Percentiles rank a stretch among this genome's conserved stretches.
These are phyloP conservation scores for Talaromyces sp. DNA, from an alignment of 2,329 filamentous ascomycete species.

Conservation along the genomic window DNA sequence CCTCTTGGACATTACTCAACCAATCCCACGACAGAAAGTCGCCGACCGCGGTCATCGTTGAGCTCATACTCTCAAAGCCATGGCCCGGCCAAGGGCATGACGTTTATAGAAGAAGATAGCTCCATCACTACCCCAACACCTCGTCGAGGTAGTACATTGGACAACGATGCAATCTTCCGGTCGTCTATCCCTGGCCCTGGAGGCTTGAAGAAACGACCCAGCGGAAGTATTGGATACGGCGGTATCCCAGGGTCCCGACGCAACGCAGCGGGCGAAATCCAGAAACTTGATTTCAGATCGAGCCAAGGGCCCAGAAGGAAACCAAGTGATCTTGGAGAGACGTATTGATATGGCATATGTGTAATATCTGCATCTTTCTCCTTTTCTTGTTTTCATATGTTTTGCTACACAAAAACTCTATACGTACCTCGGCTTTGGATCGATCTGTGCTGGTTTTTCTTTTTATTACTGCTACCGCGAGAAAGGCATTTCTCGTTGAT, in stretches of 20 bases:
- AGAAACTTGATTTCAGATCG: constrained; percentile 43
- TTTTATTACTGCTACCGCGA: background rate
- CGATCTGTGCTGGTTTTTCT: background rate
- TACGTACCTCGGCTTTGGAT: background rate
- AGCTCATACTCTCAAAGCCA: constrained; percentile 54
- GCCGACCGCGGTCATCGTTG: constrained; percentile 67
- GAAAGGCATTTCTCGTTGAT: constrained; percentile 12
- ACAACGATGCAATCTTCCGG: constrained; percentile 32
- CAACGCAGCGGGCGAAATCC: constrained; percentile 28
- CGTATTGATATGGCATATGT: constrained; percentile 39
- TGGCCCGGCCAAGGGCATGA: constrained; percentile 55
- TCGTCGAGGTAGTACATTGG: constrained; percentile 35
- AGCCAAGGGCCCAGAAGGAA: constrained; percentile 43
- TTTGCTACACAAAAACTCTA: constrained; percentile 4
- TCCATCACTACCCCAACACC: constrained; percentile 16
- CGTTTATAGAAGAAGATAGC: constrained; percentile 48
- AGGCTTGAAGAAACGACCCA: constrained; percentile 48
- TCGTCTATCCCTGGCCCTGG: constrained; percentile 48
- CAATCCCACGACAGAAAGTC: constrained; percentile 43
- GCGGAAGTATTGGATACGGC: constrained; percentile 32
- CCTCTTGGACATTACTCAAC: constrained; percentile 55
- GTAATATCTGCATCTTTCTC: background rate
- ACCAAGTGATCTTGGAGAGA: constrained; percentile 53
- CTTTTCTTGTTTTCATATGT: constrained; percentile 8
- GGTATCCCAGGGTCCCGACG: constrained; percentile 35